These are phyloP conservation scores for Pneumocystis sp. DNA, from an alignment of 1,139 yeast species.

Conservation along the genomic window DNA sequence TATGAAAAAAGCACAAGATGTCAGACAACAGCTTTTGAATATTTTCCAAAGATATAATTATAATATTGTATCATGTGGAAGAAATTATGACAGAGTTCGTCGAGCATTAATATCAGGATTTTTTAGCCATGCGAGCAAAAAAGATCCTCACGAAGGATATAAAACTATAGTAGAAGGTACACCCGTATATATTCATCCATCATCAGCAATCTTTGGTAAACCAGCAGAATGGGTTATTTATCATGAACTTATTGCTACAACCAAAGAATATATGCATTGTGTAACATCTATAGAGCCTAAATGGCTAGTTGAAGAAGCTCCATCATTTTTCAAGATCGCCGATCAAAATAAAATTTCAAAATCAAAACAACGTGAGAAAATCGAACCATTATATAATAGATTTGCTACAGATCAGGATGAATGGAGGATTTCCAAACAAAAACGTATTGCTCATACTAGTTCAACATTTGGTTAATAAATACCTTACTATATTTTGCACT, in stretches of 20 bases:
- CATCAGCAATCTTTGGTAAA: conserved; percentile 63
- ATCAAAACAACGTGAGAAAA: conserved; percentile 35
- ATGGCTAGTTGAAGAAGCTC: conserved; percentile 79
- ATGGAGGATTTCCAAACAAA: conserved; percentile 37
- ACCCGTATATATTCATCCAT: conserved; percentile 76
- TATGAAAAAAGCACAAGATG: conserved; percentile 62
- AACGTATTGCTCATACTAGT: conserved; percentile 15
- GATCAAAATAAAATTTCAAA: conserved; percentile 29
- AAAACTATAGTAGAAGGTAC: conserved; percentile 65
- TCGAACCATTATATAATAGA: conserved; percentile 49
- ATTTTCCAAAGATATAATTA: conserved; percentile 46
- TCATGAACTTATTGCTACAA: conserved; percentile 66
- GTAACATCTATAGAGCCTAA: conserved; percentile 66
- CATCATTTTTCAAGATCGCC: conserved; percentile 60
- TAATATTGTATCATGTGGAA: conserved; percentile 44
- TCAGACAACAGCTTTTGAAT: conserved; percentile 50
- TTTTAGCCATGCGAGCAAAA: conserved; percentile 69
- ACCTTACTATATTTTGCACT: background rate
- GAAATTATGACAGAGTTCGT: conserved; percentile 47
- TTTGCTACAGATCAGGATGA: conserved; percentile 39
- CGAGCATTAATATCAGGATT: conserved; percentile 73
- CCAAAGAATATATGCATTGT: conserved; percentile 85
- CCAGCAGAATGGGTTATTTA: conserved; percentile 68
- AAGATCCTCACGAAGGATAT: conserved; percentile 64
- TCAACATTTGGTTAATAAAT: background rate